These are phyloP conservation scores for Suillus occidentalis DNA, from an alignment of 768 basidiomycete species.

Conservation along the genomic window DNA sequence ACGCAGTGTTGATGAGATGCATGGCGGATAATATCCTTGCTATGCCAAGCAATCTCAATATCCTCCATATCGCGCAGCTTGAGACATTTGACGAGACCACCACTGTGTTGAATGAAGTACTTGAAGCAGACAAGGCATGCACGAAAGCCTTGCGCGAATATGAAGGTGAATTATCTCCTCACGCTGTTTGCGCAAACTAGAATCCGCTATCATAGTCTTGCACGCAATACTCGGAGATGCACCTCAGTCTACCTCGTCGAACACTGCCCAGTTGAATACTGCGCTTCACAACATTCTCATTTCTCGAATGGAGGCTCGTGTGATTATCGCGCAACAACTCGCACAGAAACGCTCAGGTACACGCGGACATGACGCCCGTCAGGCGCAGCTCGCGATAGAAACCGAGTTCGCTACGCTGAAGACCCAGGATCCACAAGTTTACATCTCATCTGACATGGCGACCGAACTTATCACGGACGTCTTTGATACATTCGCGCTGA, in stretches of 20 bases:
- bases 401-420: constrained; percentile 7
- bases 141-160: constrained; percentile 11
- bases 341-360: constrained; percentile 13
- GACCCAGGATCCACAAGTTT: constrained; percentile 9
- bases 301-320: constrained; percentile 2
- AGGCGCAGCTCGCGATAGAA: constrained; percentile 12
- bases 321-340: constrained; percentile 8
- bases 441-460: constrained; percentile 10
- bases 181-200: background rate
- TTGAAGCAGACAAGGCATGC: constrained; percentile 9
- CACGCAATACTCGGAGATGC: constrained; percentile 8
- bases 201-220: background rate
- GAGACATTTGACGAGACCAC: constrained; percentile 14
- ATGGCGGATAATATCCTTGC: constrained; percentile 17
- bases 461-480: constrained; percentile 9
- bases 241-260: background rate
- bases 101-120: constrained; percentile 11
- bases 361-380: constrained; percentile 13
- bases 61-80: constrained; percentile 14
- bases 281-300: constrained; percentile 10
- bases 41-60: constrained; percentile 14
- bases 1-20: constrained; percentile 12
- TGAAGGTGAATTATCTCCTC: constrained; percentile 4
- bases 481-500: constrained; percentile 11
- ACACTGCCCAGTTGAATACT: constrained; percentile 3